phyloP scores from a whole-genome alignment of 257 asterid species.

The Gentiana macrophylla region DNA sequence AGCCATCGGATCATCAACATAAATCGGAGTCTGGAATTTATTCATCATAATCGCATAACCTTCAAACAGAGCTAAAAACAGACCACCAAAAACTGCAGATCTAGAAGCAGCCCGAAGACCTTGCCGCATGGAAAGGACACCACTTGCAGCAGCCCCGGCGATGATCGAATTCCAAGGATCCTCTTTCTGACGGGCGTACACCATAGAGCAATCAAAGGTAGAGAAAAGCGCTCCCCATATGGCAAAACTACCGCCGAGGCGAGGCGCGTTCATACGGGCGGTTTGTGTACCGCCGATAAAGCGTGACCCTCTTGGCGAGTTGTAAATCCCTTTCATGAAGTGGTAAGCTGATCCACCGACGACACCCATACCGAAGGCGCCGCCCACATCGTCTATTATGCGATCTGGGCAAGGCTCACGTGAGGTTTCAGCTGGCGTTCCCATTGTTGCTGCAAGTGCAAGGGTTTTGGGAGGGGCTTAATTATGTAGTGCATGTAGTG shows the following conservation, averaged over 20 bases:
- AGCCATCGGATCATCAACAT: constrained; percentile 11
- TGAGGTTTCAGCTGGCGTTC: constrained; percentile 69
- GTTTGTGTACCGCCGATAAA: constrained; percentile 70
- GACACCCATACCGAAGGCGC: constrained; percentile 91
- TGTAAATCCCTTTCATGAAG: constrained; percentile 66
- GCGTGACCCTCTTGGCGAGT: constrained; percentile 87
- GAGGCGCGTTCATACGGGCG: constrained; percentile 92
- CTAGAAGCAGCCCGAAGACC: constrained; percentile 60
- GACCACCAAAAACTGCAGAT: constrained; percentile 65
- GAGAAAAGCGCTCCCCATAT: constrained; percentile 96
- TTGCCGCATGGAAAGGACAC: constrained; percentile 76
- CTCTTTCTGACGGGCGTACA: constrained; percentile 66
- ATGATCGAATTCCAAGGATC: constrained; percentile 87
- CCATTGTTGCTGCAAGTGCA: constrained; percentile 27
- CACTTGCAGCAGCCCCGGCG: constrained; percentile 92
- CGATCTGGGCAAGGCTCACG: constrained; percentile 94
- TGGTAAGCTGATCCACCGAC: constrained; percentile 81
- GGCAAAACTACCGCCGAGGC: constrained; percentile 95
- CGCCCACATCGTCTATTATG: constrained; percentile 72
- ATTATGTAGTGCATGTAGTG: background rate
- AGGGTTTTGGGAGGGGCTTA: background rate
- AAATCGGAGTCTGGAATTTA: constrained; percentile 33
- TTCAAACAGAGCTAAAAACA: constrained; percentile 64
- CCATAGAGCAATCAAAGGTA: constrained; percentile 82
- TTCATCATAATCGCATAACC: constrained; percentile 83